Percentiles rank a stretch among this genome's conserved stretches.
phyloP scores from a whole-genome alignment of 2,329 filamentous ascomycete genomes.

The Trichoderma oligosporum region DNA sequence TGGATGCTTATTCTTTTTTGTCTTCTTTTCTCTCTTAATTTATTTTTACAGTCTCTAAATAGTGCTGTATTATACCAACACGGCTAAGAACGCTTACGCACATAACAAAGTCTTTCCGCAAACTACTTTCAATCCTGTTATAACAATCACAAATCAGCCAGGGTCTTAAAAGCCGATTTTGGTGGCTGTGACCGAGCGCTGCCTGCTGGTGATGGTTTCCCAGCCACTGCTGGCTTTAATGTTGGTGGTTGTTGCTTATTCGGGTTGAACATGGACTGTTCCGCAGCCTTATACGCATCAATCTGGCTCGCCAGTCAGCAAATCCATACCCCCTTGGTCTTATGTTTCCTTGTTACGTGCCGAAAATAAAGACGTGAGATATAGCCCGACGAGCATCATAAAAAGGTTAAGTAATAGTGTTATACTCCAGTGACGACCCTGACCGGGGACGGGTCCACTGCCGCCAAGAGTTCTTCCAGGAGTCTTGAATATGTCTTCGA shows the following conservation, averaged over 20 bases:
- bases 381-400: conserved; percentile 52
- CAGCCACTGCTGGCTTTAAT: conserved; percentile 2
- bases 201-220: conserved; percentile 17
- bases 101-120: neutral
- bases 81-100: conserved; percentile 6
- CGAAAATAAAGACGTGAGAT: conserved; percentile 59
- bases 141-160: conserved; percentile 47
- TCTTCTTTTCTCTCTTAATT: neutral
- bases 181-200: conserved; percentile 30
- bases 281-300: conserved; percentile 59
- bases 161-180: conserved; percentile 46
- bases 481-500: conserved; percentile 49
- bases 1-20: neutral
- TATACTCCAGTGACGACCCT: conserved; percentile 32
- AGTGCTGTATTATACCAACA: neutral
- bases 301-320: conserved; percentile 41
- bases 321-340: conserved; percentile 7
- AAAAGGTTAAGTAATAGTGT: conserved; percentile 43
- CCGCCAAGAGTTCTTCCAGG: conserved; percentile 57
- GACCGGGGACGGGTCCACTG: conserved; percentile 23
- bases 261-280: conserved; percentile 57
- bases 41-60: neutral
- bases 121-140: neutral
- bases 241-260: conserved; percentile 35
- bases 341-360: conserved; percentile 38